These are phyloP conservation scores for Ceratobasidium sp. DNA, from an alignment of 1,284 basidiomycete species.

Conservation along the genomic window DNA sequence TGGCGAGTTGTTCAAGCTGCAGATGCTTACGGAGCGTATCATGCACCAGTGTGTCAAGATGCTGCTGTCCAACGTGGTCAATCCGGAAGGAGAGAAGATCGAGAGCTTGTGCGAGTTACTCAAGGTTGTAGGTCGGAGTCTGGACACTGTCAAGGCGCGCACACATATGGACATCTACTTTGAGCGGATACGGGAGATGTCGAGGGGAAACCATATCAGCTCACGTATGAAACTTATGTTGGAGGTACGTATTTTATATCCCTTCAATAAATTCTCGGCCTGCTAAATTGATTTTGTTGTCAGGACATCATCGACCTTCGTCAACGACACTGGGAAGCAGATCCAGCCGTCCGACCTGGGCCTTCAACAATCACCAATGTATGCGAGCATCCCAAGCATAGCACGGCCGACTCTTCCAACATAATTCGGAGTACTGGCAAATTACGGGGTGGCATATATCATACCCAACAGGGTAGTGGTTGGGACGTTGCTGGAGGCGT, in stretches of 20 bases:
- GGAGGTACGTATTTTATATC: slow-evolving; percentile 56
- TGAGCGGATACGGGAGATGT: slow-evolving; percentile 62
- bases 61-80: slow-evolving; percentile 65
- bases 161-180: slow-evolving; percentile 67
- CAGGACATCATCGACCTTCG: slow-evolving; percentile 68
- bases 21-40: slow-evolving; percentile 69
- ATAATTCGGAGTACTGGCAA: slow-evolving; percentile 76
- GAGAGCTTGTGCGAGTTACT: slow-evolving; percentile 70
- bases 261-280: background rate
- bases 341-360: slow-evolving; percentile 68
- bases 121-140: slow-evolving; percentile 65
- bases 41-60: slow-evolving; percentile 69
- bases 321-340: slow-evolving; percentile 49
- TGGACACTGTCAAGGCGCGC: slow-evolving; percentile 62
- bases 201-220: slow-evolving; percentile 58
- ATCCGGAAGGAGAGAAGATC: slow-evolving; percentile 71
- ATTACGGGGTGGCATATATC: slow-evolving; percentile 84
- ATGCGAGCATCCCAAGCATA: slow-evolving; percentile 71
- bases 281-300: background rate
- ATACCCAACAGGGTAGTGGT: slow-evolving; percentile 71
- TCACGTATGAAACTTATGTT: slow-evolving; percentile 71
- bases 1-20: slow-evolving; percentile 71
- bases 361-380: slow-evolving; percentile 89
- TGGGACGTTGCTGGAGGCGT: slow-evolving; percentile 80
- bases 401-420: slow-evolving; percentile 57